Percentiles rank a stretch among this genome's conserved stretches.
Evolutionary conservation across 78 protist species (phyloP).

Genomic region (Dictyostelium brefeldianum): DNA sequence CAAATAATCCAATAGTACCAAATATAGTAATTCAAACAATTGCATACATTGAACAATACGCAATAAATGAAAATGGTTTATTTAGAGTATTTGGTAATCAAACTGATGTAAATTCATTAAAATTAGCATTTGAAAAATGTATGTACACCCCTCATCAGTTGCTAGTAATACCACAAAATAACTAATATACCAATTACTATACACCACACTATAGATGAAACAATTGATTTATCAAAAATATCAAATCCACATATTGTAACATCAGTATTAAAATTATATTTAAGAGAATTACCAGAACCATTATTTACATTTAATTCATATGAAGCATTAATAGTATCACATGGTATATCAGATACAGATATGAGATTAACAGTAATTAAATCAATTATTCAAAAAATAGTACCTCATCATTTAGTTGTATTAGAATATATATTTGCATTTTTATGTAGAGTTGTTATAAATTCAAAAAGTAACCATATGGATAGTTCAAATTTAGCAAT

Average conservation of each 20-base stretch:
- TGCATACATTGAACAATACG: constrained; percentile 33
- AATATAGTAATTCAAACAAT: neutral
- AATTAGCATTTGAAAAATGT: constrained; percentile 21
- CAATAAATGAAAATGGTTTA: constrained; percentile 31
- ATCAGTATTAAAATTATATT: constrained; percentile 79
- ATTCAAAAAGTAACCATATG: constrained; percentile 33
- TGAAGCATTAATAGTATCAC: constrained; percentile 62
- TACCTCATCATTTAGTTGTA: constrained; percentile 14
- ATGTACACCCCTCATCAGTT: too few relatives aligned
- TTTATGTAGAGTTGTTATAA: neutral
- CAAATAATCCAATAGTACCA: constrained; percentile 41
- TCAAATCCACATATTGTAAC: constrained; percentile 75
- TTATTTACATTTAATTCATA: constrained; percentile 79
- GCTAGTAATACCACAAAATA: too few relatives aligned
- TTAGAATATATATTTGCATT: constrained; percentile 51
- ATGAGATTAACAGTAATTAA: constrained; percentile 21
- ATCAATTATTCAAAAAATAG: neutral
- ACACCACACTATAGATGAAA: constrained; percentile 5
- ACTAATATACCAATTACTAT: too few relatives aligned
- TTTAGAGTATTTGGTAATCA: constrained; percentile 54
- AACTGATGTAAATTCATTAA: constrained; percentile 1
- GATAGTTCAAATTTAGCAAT: constrained; percentile 48
- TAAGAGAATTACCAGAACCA: constrained; percentile 90
- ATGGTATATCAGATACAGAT: constrained; percentile 12
- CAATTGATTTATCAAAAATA: neutral